Percentiles rank a stretch among this genome's conserved stretches.
Conservation (phyloP, 495 filamentous ascomycete genomes). For the Apodospora peruviana region DNA sequence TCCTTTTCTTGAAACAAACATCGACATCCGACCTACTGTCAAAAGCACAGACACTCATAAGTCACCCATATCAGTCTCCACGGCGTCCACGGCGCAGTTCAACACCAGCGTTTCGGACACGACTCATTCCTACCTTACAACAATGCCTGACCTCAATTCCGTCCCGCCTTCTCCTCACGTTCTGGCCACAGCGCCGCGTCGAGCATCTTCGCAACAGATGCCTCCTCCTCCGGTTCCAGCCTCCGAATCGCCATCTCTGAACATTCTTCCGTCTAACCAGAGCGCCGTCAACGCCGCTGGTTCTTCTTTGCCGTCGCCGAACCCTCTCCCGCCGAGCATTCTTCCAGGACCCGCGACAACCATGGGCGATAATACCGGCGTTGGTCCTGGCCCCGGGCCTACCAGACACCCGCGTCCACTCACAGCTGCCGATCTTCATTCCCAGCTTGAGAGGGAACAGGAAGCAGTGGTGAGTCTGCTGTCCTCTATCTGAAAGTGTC, state of each 20-base stretch:
- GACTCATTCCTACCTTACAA: background rate
- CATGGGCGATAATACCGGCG: slow-evolving; percentile 49
- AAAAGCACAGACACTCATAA: background rate
- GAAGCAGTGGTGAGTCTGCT: slow-evolving; percentile 71
- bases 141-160: slow-evolving; percentile 56
- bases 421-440: slow-evolving; percentile 80
- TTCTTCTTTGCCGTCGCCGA: slow-evolving; percentile 24
- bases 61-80: background rate
- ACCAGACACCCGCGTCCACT: slow-evolving; percentile 77
- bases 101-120: background rate
- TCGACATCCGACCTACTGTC: background rate
- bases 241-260: slow-evolving; percentile 27
- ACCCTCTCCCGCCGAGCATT: slow-evolving; percentile 21
- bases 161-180: slow-evolving; percentile 50
- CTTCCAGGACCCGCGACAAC: slow-evolving; percentile 37
- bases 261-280: slow-evolving; percentile 52
- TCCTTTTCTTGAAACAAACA: background rate
- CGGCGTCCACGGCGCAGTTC: background rate
- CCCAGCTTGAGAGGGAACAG: slow-evolving; percentile 86
- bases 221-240: slow-evolving; percentile 21
- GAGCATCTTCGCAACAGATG: slow-evolving; percentile 27
- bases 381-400: slow-evolving; percentile 60
- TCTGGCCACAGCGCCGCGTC: slow-evolving; percentile 27
- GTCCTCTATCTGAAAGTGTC: background rate
- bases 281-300: slow-evolving; percentile 42